Conservation (phyloP, 2,329 filamentous ascomycete species). For the Microthyrium microscopicum region DNA sequence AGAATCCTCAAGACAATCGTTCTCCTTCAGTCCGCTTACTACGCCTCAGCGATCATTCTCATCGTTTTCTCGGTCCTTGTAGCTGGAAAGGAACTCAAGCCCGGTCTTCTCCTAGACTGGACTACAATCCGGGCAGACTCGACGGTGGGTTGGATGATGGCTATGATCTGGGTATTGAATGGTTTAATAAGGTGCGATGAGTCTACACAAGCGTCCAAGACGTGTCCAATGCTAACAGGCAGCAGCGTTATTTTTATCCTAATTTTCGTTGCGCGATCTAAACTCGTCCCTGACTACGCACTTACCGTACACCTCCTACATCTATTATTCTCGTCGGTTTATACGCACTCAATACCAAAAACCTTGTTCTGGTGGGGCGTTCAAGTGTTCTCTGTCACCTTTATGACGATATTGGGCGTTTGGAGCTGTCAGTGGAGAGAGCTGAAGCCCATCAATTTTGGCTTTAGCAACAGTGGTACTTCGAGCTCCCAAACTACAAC, state of each 20-base stretch:
- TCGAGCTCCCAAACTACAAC: constrained; percentile 10
- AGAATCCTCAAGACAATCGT: constrained; percentile 52
- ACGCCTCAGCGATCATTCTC: constrained; percentile 41
- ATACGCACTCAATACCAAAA: constrained; percentile 58
- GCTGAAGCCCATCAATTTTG: constrained; percentile 74
- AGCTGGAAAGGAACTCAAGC: constrained; percentile 41
- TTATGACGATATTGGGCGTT: constrained; percentile 59
- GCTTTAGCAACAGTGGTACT: constrained; percentile 18
- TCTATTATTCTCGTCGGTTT: constrained; percentile 59
- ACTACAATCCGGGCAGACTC: constrained; percentile 47
- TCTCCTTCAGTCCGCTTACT: constrained; percentile 48
- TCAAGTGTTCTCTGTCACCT: constrained; percentile 39
- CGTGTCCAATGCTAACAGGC: background rate
- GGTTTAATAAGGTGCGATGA: constrained; percentile 42
- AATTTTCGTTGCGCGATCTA: constrained; percentile 69
- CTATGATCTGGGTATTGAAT: constrained; percentile 50
- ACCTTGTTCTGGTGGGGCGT: constrained; percentile 77
- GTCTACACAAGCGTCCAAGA: background rate
- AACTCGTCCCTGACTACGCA: constrained; percentile 89
- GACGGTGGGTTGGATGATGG: constrained; percentile 53
- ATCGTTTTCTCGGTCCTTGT: constrained; percentile 53
- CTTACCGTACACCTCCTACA: constrained; percentile 77
- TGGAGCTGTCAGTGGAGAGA: constrained; percentile 90
- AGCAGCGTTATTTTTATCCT: constrained; percentile 67
- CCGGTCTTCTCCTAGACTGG: constrained; percentile 48